Base-by-base conservation (phyloP, 2,329 filamentous ascomycete genomes). In the Diaporthe destruens region DNA sequence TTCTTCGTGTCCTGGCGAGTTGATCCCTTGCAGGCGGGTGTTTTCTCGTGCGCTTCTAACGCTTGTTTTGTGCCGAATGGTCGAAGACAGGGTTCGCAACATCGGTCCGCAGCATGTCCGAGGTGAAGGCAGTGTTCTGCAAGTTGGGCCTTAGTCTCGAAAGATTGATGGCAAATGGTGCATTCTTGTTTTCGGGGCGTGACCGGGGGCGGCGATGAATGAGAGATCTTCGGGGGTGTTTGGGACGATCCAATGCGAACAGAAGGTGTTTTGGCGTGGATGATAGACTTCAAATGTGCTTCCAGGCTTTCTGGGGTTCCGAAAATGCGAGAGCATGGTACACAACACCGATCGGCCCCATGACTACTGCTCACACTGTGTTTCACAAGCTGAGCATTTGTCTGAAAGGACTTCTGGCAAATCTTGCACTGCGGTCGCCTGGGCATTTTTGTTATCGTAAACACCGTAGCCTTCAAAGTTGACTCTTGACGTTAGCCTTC, bases 341-440 rank as follows among this genome's bases (percentile, higher is more conserved):
- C 25, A 18, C 63, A 67, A 6, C 63, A 67, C n/a, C 47, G 39
- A n/a, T 67, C 47, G 11, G 23, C 4, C 16, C 29, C 23, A 39
- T 67, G 63, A 14, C 18, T n/a, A 32, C 20, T 44, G n/a, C 44
- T 32, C 29, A 67, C 18, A 32, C 63, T 53, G 20, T 67, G 63
- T 12, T 67, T 16, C 1, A 34, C 63, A n/a, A 67, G 63, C 14
- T 18, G 29, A 18, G 39, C 18, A 32, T 51, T 49, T 4, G 63
- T 49, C 3, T n/a, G 39, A 20, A 51, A 53, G 7, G 1, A 23
- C 53, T 47, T 29, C 25, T 47, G 8, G 63, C 63, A 67, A n/a
- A 34, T 18, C 16, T 14, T 32, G 47, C 32, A 47, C 18, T 36
- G 14, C 7, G 39, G 44, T 36, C 25, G 44, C 44, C 32, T 36